A percentile compares a stretch with the other conserved stretches of the same genome.
Evolutionary conservation across 345 rosid genomes (phyloP).

Genomic region (Ceriops tagal): DNA sequence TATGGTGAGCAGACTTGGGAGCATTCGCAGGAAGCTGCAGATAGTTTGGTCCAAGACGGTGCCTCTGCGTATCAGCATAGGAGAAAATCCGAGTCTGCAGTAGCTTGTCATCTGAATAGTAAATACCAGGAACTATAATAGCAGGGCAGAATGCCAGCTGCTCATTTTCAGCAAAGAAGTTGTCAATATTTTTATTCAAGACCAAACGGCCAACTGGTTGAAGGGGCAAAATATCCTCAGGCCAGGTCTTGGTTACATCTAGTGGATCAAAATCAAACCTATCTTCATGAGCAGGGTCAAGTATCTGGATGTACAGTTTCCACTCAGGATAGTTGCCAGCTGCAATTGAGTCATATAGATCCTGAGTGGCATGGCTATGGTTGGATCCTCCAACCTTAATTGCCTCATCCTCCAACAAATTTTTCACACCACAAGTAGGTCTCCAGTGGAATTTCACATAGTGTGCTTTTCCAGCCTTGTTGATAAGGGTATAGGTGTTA

Average conservation of each 20-base stretch:
- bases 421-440: slow-evolving; percentile 88
- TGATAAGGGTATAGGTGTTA: slow-evolving; percentile 74
- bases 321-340: slow-evolving; percentile 96
- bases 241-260: slow-evolving; percentile 97
- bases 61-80: slow-evolving; percentile 92
- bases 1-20: slow-evolving; percentile 89
- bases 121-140: slow-evolving; percentile 84
- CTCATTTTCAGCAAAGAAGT: slow-evolving; percentile 92
- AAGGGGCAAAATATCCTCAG: slow-evolving; percentile 91
- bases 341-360: slow-evolving; percentile 84
- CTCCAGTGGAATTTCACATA: slow-evolving; percentile 97
- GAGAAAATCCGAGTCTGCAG: slow-evolving; percentile 88
- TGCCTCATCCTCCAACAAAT: slow-evolving; percentile 84
- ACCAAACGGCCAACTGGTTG: slow-evolving; percentile 98
- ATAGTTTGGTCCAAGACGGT: slow-evolving; percentile 98
- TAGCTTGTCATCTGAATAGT: slow-evolving; percentile 83
- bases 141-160: slow-evolving; percentile 95
- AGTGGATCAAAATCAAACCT: slow-evolving; percentile 88
- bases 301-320: slow-evolving; percentile 75
- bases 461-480: slow-evolving; percentile 82
- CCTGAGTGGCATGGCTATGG: slow-evolving; percentile 97
- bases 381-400: slow-evolving; percentile 83
- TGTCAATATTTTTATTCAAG: slow-evolving; percentile 89
- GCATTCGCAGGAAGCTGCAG: slow-evolving; percentile 93
- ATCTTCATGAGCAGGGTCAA: slow-evolving; percentile 82